These are phyloP conservation scores for Ceratocystiopsis sp. DNA, from an alignment of 2,329 filamentous ascomycete species.

Conservation along the genomic window DNA sequence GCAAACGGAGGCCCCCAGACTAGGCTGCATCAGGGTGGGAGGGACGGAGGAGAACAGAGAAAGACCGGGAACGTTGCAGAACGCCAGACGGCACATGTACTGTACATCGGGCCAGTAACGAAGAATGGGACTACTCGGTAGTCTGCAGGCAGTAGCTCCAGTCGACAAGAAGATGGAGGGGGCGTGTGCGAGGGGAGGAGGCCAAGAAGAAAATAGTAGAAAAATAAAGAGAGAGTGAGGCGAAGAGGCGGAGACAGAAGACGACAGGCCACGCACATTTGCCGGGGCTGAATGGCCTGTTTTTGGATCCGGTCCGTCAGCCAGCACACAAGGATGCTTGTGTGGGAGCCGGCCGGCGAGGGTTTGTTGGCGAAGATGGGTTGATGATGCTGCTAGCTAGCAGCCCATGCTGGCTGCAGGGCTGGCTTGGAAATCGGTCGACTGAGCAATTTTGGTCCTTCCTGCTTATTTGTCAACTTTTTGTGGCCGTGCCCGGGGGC, in stretches of 20 bases:
- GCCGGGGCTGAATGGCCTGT: too few relatives aligned
- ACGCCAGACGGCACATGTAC: slow-evolving; percentile 5
- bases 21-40: background rate
- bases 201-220: background rate
- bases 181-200: slow-evolving; percentile 4
- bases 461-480: too few relatives aligned
- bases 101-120: slow-evolving; percentile 3
- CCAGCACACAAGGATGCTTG: too few relatives aligned
- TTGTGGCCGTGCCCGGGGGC: too few relatives aligned
- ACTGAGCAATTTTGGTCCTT: too few relatives aligned
- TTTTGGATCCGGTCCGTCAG: too few relatives aligned
- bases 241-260: background rate
- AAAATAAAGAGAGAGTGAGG: background rate
- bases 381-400: too few relatives aligned
- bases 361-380: too few relatives aligned
- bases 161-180: slow-evolving; percentile 4
- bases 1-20: slow-evolving; percentile 6
- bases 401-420: too few relatives aligned
- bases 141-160: slow-evolving; percentile 2
- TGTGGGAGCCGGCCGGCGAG: too few relatives aligned
- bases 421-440: too few relatives aligned
- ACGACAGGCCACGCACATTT: background rate
- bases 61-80: background rate
- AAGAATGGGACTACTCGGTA: too few relatives aligned
- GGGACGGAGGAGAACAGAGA: background rate